These are phyloP conservation scores for Candida glucosophila DNA, from an alignment of 1,139 yeast species.

Conservation along the genomic window DNA sequence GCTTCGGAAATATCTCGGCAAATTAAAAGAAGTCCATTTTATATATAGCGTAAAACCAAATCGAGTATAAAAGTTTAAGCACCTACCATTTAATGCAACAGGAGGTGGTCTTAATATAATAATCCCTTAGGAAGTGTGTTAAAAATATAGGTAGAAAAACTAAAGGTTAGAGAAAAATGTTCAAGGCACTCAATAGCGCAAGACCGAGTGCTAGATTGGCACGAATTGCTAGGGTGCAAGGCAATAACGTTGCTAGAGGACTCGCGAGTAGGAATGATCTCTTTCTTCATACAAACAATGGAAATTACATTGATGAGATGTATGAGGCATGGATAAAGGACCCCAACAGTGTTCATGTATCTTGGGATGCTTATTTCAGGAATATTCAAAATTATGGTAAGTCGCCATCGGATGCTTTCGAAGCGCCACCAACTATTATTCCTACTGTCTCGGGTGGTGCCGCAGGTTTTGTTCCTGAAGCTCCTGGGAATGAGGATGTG, in stretches of 20 bases:
- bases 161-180: too few species aligned
- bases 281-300: constrained; percentile 78
- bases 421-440: constrained; percentile 84
- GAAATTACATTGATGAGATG: constrained; percentile 96
- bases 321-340: constrained; percentile 89
- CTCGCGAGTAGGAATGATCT: constrained; percentile 43
- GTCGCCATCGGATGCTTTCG: constrained; percentile 70
- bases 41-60: too few species aligned
- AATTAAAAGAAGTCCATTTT: too few species aligned
- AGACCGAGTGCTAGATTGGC: too few species aligned
- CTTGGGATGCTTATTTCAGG: constrained; percentile 95
- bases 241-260: constrained; percentile 10
- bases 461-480: constrained; percentile 48
- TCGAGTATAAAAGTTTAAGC: too few species aligned
- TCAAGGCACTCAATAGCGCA: too few species aligned
- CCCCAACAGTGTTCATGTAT: constrained; percentile 84
- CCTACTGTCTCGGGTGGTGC: constrained; percentile 72
- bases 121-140: too few species aligned
- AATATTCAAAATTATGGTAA: constrained; percentile 67
- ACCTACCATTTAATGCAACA: too few species aligned
- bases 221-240: constrained; percentile 13
- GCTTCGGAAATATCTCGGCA: too few species aligned
- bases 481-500: constrained; percentile 50
- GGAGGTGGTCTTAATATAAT: too few species aligned
- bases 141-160: too few species aligned